Percentiles rank a stretch among this genome's conserved stretches.
These are phyloP conservation scores for Pseudogymnoascus sp. DNA, from an alignment of 2,329 filamentous ascomycete genomes.

Conservation along the genomic window DNA sequence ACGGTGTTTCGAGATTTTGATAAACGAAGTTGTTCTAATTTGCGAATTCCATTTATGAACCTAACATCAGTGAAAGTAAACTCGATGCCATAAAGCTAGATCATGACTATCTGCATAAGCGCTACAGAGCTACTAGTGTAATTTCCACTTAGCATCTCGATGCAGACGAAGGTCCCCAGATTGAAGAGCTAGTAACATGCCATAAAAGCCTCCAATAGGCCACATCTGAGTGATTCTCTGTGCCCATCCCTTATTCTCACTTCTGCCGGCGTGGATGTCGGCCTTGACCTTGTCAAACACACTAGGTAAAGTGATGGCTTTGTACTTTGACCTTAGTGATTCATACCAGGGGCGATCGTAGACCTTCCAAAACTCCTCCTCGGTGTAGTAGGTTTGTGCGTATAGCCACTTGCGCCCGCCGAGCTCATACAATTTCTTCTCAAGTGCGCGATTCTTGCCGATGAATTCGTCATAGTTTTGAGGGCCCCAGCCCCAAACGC, in stretches of 20 bases:
- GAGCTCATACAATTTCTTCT: constrained; percentile 50
- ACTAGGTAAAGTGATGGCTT: constrained; percentile 54
- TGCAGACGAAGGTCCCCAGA: not conserved
- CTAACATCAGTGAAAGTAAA: too few relatives aligned
- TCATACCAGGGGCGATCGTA: constrained; percentile 58
- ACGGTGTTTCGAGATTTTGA: too few relatives aligned
- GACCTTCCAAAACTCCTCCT: constrained; percentile 55
- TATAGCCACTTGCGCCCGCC: constrained; percentile 65
- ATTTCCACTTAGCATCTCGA: not conserved
- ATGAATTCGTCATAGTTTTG: constrained; percentile 41
- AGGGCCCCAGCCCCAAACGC: constrained; percentile 51
- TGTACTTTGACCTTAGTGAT: constrained; percentile 53
- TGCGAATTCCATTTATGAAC: too few relatives aligned
- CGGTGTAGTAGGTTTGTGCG: constrained; percentile 60
- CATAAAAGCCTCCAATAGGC: not conserved
- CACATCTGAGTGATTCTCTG: not conserved
- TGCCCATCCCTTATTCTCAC: not conserved
- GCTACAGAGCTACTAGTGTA: not conserved
- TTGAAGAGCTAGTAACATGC: not conserved
- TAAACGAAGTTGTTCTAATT: too few relatives aligned
- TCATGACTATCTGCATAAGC: not conserved
- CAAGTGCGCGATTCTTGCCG: constrained; percentile 50
- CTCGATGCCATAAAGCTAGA: too few relatives aligned
- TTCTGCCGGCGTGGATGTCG: constrained; percentile 29
- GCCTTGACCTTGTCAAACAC: constrained; percentile 66